Percentiles rank a stretch among this genome's conserved stretches.
These are phyloP conservation scores for Benincasa hispida DNA, from an alignment of 306 rosid genomes.

Conservation along the genomic window DNA sequence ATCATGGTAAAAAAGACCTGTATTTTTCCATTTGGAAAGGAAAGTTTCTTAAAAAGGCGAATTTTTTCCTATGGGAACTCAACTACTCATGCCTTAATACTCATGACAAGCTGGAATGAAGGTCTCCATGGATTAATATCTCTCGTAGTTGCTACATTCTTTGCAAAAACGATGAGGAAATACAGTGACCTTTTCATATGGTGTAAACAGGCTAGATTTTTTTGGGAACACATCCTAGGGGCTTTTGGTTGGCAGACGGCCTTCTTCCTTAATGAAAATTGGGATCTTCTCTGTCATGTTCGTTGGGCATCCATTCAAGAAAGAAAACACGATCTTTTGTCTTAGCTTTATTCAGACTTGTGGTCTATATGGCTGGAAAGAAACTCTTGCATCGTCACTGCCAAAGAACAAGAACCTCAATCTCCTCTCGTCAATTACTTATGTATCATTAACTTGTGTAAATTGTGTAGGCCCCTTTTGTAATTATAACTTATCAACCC, in stretches of 20 bases:
- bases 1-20: too few relatives aligned
- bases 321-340: too few relatives aligned
- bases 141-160: not conserved
- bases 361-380: too few relatives aligned
- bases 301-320: not conserved
- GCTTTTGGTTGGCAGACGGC: not conserved
- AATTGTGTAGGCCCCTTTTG: too few relatives aligned
- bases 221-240: not conserved
- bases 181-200: not conserved
- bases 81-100: not conserved
- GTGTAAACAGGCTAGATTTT: not conserved
- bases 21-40: too few relatives aligned
- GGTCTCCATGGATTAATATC: not conserved
- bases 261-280: not conserved
- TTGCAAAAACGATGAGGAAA: not conserved
- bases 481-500: too few relatives aligned
- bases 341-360: too few relatives aligned
- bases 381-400: too few relatives aligned
- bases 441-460: too few relatives aligned
- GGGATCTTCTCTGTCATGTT: not conserved
- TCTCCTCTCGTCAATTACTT: too few relatives aligned
- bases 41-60: not conserved
- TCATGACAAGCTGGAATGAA: not conserved
- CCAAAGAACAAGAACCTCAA: too few relatives aligned
- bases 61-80: not conserved